Evolutionary conservation across 306 rosid genomes (phyloP), one percentile per base, ranked within the genome.

Genomic region (Castanospermum australe): DNA sequence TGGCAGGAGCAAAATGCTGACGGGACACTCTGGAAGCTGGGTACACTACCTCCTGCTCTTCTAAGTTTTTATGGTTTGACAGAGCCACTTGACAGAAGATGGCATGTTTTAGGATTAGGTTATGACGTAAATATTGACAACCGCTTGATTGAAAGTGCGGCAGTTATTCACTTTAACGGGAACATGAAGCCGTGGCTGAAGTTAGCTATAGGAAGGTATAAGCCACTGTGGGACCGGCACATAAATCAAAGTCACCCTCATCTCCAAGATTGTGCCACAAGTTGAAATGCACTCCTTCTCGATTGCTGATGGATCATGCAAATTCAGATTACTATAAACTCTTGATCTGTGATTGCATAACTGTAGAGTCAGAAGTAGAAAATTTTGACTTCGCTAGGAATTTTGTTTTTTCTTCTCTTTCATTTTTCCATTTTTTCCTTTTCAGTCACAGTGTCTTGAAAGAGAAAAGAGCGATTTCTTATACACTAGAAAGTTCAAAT

Each of bases 131-230:
- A 93, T 52, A 90, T 96, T 60, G 99, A 96, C 87, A 90, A 86
- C 73, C 93, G 99, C 38, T 85, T 96, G 84, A 96, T 93, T 56
- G 98, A 96, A 77, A 96, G 93, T 44, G 99, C 97, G 0, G 98
- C 97, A 0, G 99, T 91, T 28, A 81, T 96, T 82, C 99, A 96
- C 87, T 96, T 81, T 71, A 96, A 91, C 3, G 99, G 99, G 74
- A 91, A 90, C 83, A 96, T 96, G 98, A 96, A 96, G 85, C 99
- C 99, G 18, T 96, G 99, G 99, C 88, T 93, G 77, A 93, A 89
- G 92, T 81, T 93, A 85, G 99, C 86, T 55, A 93, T 93, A 54
- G 87, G 89, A 74, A 90, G 97, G 88, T 96, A 93, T 78, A 93
- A 84, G 90, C 93, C 91, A 63, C 72, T 96, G 14, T 96, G 99